Evolutionary conservation across 176 grass and related monocot genomes (phyloP), one percentile per base, ranked within the genome.

Genomic region (Hsuehochloa calcarea): DNA sequence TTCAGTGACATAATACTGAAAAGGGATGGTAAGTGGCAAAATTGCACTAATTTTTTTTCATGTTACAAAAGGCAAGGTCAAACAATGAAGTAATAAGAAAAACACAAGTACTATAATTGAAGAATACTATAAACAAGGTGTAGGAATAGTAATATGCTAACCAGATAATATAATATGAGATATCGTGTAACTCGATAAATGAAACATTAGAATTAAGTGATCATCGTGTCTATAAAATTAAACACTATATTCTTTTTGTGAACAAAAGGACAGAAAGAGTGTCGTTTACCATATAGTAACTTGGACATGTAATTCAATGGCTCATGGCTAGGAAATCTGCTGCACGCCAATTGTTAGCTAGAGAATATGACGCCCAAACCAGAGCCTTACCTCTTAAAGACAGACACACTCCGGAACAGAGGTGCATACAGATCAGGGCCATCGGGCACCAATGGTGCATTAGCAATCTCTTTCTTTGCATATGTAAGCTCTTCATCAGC

Each of bases 401-500:
- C 68, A 1, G 93, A 93, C 3, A 92, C 41, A 61, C 95, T 98
- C 65, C 37, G 54, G 31, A 93, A 98, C 60, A 98, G 40, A 31
- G 91, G 91, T 3, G 87, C 69, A 78, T 93, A 88, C 58, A 98
- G 79, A 68, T 95, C 89, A 63, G 89, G 89, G 40, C 95, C 83
- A 85, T 88, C 41, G 20, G 50, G 78, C 38, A 85, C 38, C 85
- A 89, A 15, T 69, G 93, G 83, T 20, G 85, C 88, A 63, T 45
- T 73, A 7, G 34, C 56, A 76, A 98, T 85, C 66, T 93, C 91
- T 87, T 87, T 91, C 64, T 93, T 95, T 44, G 83, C 89, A 87
- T 93, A 95, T 54, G 89, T 38, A 90, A 98, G 91, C 61, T 95
- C 93, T 82, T 89, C 66, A 78, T 93, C 93, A 68, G 91, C 85